Conservation (phyloP, 1,284 basidiomycete genomes). For the Ceratorhiza oryzae-sativae region DNA sequence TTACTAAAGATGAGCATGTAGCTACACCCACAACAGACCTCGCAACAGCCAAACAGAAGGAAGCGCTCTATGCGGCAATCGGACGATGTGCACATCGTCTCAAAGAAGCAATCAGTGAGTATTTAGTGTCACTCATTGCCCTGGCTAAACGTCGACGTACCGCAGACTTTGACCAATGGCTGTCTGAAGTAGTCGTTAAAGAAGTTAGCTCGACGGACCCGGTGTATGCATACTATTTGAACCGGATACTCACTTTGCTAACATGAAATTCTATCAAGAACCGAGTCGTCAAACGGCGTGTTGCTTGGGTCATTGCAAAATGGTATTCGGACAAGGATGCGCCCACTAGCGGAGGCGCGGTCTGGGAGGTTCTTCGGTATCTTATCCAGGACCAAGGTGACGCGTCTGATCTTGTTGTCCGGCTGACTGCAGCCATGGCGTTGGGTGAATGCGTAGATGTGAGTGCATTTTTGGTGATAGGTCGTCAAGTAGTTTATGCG, state of each 20-base stretch:
- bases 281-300: conserved; percentile 85
- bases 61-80: conserved; percentile 87
- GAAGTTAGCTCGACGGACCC: conserved; percentile 67
- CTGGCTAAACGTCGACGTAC: not conserved
- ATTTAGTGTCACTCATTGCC: not conserved
- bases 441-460: conserved; percentile 84
- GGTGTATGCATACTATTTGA: conserved; percentile 54
- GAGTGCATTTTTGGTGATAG: conserved; percentile 48
- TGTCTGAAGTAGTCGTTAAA: conserved; percentile 61
- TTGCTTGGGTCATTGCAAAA: conserved; percentile 89
- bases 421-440: conserved; percentile 78
- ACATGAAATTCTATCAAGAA: conserved; percentile 64
- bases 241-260: not conserved
- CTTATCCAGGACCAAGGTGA: conserved; percentile 71
- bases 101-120: conserved; percentile 58
- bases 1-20: conserved; percentile 34
- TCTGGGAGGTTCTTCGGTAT: conserved; percentile 83
- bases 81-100: conserved; percentile 80
- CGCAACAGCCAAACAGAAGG: conserved; percentile 74
- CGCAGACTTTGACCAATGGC: conserved; percentile 69
- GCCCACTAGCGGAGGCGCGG: conserved; percentile 63
- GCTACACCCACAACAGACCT: conserved; percentile 60
- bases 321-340: conserved; percentile 73
- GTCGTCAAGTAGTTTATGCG: not conserved
- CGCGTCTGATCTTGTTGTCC: conserved; percentile 81